Conservation (phyloP, 352 stramenopile species). For the Globisporangium acanthophoron region DNA sequence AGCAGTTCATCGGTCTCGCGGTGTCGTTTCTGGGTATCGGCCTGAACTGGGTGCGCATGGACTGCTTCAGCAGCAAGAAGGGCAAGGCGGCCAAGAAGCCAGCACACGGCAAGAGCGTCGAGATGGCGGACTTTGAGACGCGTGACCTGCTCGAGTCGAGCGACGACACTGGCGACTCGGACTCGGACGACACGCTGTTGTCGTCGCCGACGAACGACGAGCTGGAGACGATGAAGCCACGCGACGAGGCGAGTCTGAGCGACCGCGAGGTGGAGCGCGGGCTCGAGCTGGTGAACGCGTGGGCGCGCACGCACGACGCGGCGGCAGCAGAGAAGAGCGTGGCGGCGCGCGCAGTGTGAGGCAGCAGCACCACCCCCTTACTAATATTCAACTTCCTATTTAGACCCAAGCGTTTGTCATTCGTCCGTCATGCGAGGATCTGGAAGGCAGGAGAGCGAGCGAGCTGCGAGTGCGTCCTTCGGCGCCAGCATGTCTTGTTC, state of each 20-base stretch:
- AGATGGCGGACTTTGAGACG: constrained; percentile 33
- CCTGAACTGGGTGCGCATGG: constrained; percentile 73
- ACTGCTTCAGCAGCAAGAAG: constrained; percentile 30
- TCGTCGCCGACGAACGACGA: constrained; percentile 16
- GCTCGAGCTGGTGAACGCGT: constrained; percentile 64
- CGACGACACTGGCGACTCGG: constrained; percentile 58
- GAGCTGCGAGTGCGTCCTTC: too few species aligned
- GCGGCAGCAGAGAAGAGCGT: neutral
- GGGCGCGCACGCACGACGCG: constrained; percentile 20
- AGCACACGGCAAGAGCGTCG: constrained; percentile 7
- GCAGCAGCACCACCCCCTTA: neutral
- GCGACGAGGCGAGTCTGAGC: constrained; percentile 18
- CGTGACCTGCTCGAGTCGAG: constrained; percentile 55
- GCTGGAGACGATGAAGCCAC: constrained; percentile 20
- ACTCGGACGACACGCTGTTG: constrained; percentile 36
- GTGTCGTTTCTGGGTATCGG: constrained; percentile 70
- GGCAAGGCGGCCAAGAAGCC: constrained; percentile 3
- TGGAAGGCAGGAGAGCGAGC: too few species aligned
- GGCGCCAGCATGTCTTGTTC: too few species aligned
- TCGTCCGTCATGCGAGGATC: neutral
- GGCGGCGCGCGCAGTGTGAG: constrained; percentile 8
- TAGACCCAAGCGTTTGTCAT: neutral
- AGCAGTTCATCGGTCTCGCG: constrained; percentile 59
- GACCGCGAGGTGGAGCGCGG: constrained; percentile 49
- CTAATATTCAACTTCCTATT: constrained; percentile 1